Conservation (phyloP, 2,329 filamentous ascomycete species). For the Fusarium cyanostomum region DNA sequence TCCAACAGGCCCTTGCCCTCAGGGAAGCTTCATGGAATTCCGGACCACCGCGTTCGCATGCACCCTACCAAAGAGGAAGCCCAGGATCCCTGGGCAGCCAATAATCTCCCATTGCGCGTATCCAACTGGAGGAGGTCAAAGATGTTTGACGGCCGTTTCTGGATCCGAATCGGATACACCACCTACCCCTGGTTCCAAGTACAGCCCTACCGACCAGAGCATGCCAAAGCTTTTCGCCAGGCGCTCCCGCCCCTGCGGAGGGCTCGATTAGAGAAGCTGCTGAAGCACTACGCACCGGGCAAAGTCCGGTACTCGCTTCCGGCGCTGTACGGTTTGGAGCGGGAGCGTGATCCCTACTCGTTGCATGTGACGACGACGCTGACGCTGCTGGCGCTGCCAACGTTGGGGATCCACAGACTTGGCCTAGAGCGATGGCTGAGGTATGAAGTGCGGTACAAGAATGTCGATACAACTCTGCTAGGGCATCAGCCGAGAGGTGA, state of each 20-base stretch:
- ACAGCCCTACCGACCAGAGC: conserved; percentile 55
- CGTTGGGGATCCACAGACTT: conserved; percentile 59
- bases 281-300: conserved; percentile 62
- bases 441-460: conserved; percentile 61
- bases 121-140: conserved; percentile 46
- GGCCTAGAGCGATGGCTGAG: conserved; percentile 58
- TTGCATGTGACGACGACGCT: conserved; percentile 42
- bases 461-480: conserved; percentile 56
- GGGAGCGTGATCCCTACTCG: conserved; percentile 39
- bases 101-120: conserved; percentile 42
- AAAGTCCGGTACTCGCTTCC: conserved; percentile 66
- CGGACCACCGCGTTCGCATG: conserved; percentile 30
- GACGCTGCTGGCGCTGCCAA: conserved; percentile 63
- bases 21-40: conserved; percentile 37
- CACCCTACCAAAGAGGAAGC: conserved; percentile 12
- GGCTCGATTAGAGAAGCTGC: conserved; percentile 51
- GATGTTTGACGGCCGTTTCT: conserved; percentile 70
- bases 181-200: conserved; percentile 55
- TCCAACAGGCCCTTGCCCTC: conserved; percentile 49
- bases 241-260: conserved; percentile 49
- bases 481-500: conserved; percentile 36
- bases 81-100: conserved; percentile 6
- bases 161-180: conserved; percentile 61
- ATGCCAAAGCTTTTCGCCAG: conserved; percentile 60
- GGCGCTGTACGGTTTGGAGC: conserved; percentile 60